Percentiles rank a stretch among this genome's conserved stretches.
These are phyloP conservation scores for Eragrostis curvula DNA, from an alignment of 176 grass and related monocot species.

Conservation along the genomic window DNA sequence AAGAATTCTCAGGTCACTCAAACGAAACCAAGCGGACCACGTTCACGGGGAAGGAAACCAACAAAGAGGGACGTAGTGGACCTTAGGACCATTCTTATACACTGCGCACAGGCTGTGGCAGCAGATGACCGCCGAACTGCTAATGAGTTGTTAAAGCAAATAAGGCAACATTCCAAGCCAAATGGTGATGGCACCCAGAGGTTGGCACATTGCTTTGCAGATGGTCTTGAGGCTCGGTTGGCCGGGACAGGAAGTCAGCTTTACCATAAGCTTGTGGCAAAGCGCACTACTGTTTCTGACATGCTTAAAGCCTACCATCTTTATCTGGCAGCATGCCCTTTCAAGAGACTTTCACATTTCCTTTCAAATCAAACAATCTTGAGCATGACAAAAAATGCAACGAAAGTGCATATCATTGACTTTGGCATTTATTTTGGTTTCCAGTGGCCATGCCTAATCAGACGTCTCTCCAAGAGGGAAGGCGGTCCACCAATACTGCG, in stretches of 20 bases:
- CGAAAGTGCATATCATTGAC: constrained; percentile 90
- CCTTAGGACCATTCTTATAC: constrained; percentile 86
- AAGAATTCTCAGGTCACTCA: constrained; percentile 56
- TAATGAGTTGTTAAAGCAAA: constrained; percentile 83
- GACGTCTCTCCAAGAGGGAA: constrained; percentile 79
- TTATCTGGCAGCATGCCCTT: constrained; percentile 91
- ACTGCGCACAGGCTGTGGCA: constrained; percentile 94
- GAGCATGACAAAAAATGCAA: constrained; percentile 76
- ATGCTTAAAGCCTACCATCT: constrained; percentile 98
- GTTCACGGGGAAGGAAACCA: constrained; percentile 72
- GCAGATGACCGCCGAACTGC: constrained; percentile 86
- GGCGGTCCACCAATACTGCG: constrained; percentile 71
- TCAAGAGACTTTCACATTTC: constrained; percentile 94
- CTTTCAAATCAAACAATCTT: constrained; percentile 97
- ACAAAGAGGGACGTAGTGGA: constrained; percentile 93
- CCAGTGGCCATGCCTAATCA: constrained; percentile 95
- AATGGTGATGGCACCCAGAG: constrained; percentile 82
- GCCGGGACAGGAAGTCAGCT: constrained; percentile 93
- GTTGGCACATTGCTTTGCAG: constrained; percentile 88
- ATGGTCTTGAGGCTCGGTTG: constrained; percentile 90
- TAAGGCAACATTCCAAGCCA: constrained; percentile 80
- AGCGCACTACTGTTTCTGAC: constrained; percentile 84
- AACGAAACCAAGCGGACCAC: constrained; percentile 46
- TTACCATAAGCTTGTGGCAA: constrained; percentile 81
- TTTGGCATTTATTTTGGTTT: constrained; percentile 96